Base-by-base conservation (phyloP, 108 stramenopile genomes). In the Epithemia pelagica region DNA sequence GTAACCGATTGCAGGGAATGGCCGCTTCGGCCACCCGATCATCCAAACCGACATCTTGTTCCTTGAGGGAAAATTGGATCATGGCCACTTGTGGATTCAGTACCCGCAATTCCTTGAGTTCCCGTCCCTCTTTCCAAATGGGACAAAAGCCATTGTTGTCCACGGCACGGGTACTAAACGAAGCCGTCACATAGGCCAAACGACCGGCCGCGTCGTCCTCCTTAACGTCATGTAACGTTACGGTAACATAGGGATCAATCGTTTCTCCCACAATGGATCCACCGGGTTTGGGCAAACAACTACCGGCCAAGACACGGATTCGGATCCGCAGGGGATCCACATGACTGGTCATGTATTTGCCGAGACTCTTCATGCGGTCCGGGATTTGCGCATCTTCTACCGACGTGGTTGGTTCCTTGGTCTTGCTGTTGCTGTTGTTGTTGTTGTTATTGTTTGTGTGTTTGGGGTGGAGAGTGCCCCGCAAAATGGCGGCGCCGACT, bases 141-240 rank as follows among this genome's bases (percentile, higher is more conserved):
- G 87, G 88, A 71, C 74, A 83, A 61, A 82, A 93, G 21, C 91
- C 91, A 67, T 93, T 93, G 61, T 93, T 75, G n/a, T 67, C 53
- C 0, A 90, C 77, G 8, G 64, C 29, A 1, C 54, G 2, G 2
- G 87, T 87, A 32, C 62, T 72, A 19, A 72, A 32, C 15, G 72
- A 58, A 20, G 59, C 58, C 8, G 25, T 58, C 22, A 70, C 62
- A 25, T 61, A 59, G 26, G 52, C 59, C 30, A 68, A 67, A 24
- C 37, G 67, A 58, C 56, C 26, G 10, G 15, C 37, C 10, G 37
- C 37, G 15, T 15, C 37, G 46, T 74, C 77, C 23, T 71, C 32
- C 29, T 65, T 65, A 53, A 84, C 71, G 76, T 91, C 89, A 67
- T 93, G 78, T 23, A 85, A 27, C 30, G 81, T 70, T 21, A 91